Conservation (phyloP, 2,329 filamentous ascomycete genomes). For the Cladosporium sp. region DNA sequence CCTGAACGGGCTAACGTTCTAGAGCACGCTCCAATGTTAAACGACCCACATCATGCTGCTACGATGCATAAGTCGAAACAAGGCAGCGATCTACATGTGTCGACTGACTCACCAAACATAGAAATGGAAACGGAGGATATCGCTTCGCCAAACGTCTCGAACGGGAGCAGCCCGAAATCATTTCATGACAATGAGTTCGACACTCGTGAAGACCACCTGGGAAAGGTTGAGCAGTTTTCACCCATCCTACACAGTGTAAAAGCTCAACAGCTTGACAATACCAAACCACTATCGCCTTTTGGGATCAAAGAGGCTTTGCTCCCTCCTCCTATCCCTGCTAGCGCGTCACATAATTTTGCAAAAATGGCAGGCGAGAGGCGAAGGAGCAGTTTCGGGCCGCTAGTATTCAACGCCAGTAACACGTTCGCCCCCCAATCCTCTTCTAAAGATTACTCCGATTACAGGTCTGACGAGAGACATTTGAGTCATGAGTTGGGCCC, state of each 20-base stretch:
- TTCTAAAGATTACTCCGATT: slow-evolving; percentile 18
- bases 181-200: neutral
- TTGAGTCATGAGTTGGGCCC: slow-evolving; percentile 38
- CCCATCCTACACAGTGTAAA: neutral
- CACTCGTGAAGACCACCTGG: neutral
- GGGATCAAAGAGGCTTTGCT: slow-evolving; percentile 45
- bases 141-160: no score
- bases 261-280: neutral
- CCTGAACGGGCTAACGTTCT: neutral
- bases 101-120: neutral
- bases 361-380: slow-evolving; percentile 13
- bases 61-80: neutral
- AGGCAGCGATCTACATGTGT: neutral
- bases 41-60: neutral
- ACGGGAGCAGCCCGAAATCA: no score
- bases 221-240: neutral
- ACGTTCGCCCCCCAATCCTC: neutral
- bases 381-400: slow-evolving; percentile 48
- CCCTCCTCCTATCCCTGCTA: slow-evolving; percentile 35
- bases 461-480: slow-evolving; percentile 45
- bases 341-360: slow-evolving; percentile 12
- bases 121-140: neutral
- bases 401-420: slow-evolving; percentile 38
- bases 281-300: slow-evolving; percentile 35
- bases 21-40: neutral